Evolutionary conservation across 495 filamentous ascomycete genomes (phyloP), one percentile per base, ranked within the genome.

Genomic region (Talaromyces thailandensis): DNA sequence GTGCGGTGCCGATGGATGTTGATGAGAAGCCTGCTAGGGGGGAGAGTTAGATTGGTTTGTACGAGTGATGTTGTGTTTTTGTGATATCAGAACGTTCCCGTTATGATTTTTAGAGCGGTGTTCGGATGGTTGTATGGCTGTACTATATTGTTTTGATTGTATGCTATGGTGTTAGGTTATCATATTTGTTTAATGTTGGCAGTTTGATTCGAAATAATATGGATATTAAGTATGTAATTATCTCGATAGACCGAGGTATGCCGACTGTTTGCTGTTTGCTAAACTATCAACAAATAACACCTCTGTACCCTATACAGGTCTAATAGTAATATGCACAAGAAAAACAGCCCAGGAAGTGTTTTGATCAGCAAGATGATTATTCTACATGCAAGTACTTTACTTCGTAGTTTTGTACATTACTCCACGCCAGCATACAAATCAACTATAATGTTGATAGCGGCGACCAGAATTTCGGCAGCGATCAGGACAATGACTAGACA

Each of bases 391-490:
- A 26, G 50, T 28, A 25, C 50, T 25, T 28, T 23, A 24, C 6
- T 51, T 51, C 45, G 3, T 51, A 24, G 45, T 51, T 51, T 52
- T 53, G 6, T 53, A 53, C 50, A 53, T 55, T 77, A 90, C 58
- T 90, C 89, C 5, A 91, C 83, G 24, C 89, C 91, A 31, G 92
- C 95, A 71, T 93, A 92, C 60, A 98, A 70, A 78, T 98, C 94
- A 11, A 98, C 95, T 31, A 96, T 81, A 58, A 98, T 97, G 74
- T 98, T 98, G 61, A 97, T 88, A 12, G 87, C 88, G 1, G 95
- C 94, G 16, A 98, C 94, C 3, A 98, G 74, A 68, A 98, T 97
- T 71, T 98, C 94, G 0, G 92, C 92, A 11, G 92, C 93, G 68
- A 98, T 98, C 59, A 98, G 85, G 14, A 98, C 81, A 63, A 98